Conservation (phyloP, 2,329 filamentous ascomycete species). For the Niveomyces coronatus region DNA sequence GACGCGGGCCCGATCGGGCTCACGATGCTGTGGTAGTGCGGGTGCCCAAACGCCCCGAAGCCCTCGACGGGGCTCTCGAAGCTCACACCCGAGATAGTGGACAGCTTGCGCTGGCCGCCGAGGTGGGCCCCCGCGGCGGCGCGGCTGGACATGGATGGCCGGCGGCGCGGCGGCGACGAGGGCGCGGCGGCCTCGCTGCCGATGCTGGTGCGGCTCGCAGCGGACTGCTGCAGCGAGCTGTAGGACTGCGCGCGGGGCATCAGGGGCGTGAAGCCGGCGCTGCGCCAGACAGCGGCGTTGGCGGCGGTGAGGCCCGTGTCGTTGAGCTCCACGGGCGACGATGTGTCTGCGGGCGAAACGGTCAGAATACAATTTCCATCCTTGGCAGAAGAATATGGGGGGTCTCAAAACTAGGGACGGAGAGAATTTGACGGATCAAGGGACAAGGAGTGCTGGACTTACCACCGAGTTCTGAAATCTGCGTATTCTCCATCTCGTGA, state of each 20-base stretch:
- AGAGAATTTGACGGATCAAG: no score
- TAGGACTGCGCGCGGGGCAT: constrained; percentile 8
- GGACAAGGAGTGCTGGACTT: constrained; percentile 13
- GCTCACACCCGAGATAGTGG: constrained; percentile 2
- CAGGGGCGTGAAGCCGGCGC: constrained; percentile 19
- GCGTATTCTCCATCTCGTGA: constrained; percentile 33
- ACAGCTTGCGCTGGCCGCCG: not conserved
- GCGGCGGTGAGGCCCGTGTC: constrained; percentile 30
- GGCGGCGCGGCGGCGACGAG: not conserved
- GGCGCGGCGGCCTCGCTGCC: not conserved
- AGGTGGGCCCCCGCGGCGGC: no score
- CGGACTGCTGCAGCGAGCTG: not conserved
- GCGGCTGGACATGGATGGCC: no score
- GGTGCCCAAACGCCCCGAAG: no score
- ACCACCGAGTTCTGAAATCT: constrained; percentile 39
- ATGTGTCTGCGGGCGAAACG: constrained; percentile 27
- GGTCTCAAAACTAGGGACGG: no score
- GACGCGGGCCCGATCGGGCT: constrained; percentile 1
- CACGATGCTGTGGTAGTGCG: no score
- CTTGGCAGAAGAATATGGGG: no score
- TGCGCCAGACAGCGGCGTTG: constrained; percentile 27
- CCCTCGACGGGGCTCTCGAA: no score
- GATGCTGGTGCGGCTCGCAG: not conserved
- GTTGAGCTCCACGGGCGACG: constrained; percentile 33
- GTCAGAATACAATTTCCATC: no score